Evolutionary conservation across 2,329 filamentous ascomycete genomes (phyloP).

Genomic region (Hypoxylon sp.): DNA sequence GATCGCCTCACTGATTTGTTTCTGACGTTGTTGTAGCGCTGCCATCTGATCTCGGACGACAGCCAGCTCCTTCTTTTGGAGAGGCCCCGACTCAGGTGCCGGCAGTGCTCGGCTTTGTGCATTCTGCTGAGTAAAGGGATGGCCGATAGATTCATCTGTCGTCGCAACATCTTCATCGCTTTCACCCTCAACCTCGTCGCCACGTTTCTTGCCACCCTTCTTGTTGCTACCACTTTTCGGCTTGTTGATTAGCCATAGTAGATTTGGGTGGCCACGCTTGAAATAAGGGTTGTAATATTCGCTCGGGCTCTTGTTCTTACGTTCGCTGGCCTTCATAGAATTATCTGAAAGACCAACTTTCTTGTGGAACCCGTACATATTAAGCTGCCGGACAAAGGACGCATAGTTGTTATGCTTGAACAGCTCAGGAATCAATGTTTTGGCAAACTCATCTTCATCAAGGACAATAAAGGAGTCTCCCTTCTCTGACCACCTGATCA

Average conservation of each 20-base stretch:
- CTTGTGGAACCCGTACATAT: slow-evolving; percentile 99
- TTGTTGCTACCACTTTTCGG: slow-evolving; percentile 79
- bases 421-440: slow-evolving; percentile 95
- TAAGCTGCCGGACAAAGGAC: slow-evolving; percentile 94
- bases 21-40: slow-evolving; percentile 87
- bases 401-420: slow-evolving; percentile 99
- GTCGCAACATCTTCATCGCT: slow-evolving; percentile 75
- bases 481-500: slow-evolving; percentile 97
- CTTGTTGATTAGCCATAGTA: slow-evolving; percentile 97
- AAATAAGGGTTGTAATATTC: slow-evolving; percentile 99
- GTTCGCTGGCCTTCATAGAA: slow-evolving; percentile 96
- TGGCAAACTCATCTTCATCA: slow-evolving; percentile 98
- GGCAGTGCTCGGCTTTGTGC: slow-evolving; percentile 57
- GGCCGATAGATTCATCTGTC: slow-evolving; percentile 61
- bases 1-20: slow-evolving; percentile 87
- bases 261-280: slow-evolving; percentile 89
- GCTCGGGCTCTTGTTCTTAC: slow-evolving; percentile 97
- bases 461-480: slow-evolving; percentile 97
- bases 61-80: slow-evolving; percentile 80
- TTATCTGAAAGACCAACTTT: slow-evolving; percentile 94
- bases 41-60: slow-evolving; percentile 84
- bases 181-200: slow-evolving; percentile 76
- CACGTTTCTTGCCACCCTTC: slow-evolving; percentile 71
- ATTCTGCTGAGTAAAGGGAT: slow-evolving; percentile 54
- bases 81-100: slow-evolving; percentile 62